A percentile compares a stretch with the other conserved stretches of the same genome.
These are phyloP conservation scores for Blepharisma japonicum DNA, from an alignment of 73 alveolate species.

Conservation along the genomic window DNA sequence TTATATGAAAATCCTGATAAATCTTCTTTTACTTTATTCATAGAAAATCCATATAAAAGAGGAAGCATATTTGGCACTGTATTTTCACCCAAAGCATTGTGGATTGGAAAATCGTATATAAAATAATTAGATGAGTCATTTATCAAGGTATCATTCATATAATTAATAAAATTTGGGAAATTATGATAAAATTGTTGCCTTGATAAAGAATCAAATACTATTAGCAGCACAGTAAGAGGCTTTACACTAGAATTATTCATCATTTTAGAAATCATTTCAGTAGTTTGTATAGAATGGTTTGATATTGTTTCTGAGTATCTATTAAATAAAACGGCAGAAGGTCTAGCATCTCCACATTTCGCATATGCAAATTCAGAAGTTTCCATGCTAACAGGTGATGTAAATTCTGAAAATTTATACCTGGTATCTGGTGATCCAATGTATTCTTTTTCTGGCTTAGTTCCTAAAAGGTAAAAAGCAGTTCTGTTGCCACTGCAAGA, in stretches of 20 bases:
- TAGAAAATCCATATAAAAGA: background rate
- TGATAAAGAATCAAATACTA: conserved; percentile 12
- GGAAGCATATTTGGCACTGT: conserved; percentile 3
- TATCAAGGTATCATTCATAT: background rate
- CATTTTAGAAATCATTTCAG: background rate
- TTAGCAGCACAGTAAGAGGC: background rate
- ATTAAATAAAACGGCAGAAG: conserved; percentile 13
- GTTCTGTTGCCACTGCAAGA: too few relatives aligned
- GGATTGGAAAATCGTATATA: background rate
- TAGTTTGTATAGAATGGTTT: background rate
- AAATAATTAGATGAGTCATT: background rate
- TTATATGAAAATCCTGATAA: too few relatives aligned
- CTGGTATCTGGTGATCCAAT: too few relatives aligned
- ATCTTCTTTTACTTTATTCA: too few relatives aligned
- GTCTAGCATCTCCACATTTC: background rate
- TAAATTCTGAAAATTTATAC: too few relatives aligned
- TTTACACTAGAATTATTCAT: background rate
- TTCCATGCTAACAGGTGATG: background rate
- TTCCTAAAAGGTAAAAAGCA: too few relatives aligned
- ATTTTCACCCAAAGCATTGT: background rate
- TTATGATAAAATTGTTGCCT: background rate
- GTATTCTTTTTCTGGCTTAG: too few relatives aligned
- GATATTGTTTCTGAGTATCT: background rate
- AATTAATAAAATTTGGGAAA: background rate
- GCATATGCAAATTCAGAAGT: background rate